phyloP scores from a whole-genome alignment of 1,284 basidiomycete genomes.

The Moesziomyces antarcticus region DNA sequence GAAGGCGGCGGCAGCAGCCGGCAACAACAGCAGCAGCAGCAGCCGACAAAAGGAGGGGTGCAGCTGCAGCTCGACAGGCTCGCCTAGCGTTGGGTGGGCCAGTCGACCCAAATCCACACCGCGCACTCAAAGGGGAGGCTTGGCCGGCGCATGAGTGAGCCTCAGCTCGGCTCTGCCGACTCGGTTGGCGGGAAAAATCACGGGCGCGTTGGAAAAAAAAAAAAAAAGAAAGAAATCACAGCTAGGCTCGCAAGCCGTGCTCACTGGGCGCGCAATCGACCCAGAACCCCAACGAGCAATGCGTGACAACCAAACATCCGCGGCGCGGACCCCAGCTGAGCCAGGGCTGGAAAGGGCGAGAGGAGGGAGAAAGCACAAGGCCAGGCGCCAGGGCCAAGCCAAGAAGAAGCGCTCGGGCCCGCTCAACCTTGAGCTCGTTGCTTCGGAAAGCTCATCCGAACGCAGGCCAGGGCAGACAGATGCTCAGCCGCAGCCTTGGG shows the following conservation, averaged over 20 bases:
- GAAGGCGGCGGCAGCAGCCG: background rate
- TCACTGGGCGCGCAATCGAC: background rate
- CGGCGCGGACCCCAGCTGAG: no score
- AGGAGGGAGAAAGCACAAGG: no score
- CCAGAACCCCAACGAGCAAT: no score
- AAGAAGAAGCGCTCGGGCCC: no score
- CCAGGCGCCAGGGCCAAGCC: no score
- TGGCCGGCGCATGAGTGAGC: background rate
- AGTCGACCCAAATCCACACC: no score
- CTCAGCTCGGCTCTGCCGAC: background rate
- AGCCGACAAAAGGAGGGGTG: constrained; percentile 4
- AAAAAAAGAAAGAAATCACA: background rate
- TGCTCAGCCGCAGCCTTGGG: background rate
- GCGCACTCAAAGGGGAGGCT: no score
- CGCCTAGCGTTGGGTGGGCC: background rate
- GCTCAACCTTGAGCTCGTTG: background rate
- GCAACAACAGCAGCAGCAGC: constrained; percentile 1
- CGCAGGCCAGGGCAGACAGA: background rate
- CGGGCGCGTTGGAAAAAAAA: background rate
- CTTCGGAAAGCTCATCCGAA: background rate
- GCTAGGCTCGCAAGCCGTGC: no score
- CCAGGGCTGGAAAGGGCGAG: no score
- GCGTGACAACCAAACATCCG: no score
- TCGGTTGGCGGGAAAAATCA: background rate
- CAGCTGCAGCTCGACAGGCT: constrained; percentile 3